Base-by-base conservation (phyloP, 2,329 filamentous ascomycete species). In the Rhynchosporium secalis region DNA sequence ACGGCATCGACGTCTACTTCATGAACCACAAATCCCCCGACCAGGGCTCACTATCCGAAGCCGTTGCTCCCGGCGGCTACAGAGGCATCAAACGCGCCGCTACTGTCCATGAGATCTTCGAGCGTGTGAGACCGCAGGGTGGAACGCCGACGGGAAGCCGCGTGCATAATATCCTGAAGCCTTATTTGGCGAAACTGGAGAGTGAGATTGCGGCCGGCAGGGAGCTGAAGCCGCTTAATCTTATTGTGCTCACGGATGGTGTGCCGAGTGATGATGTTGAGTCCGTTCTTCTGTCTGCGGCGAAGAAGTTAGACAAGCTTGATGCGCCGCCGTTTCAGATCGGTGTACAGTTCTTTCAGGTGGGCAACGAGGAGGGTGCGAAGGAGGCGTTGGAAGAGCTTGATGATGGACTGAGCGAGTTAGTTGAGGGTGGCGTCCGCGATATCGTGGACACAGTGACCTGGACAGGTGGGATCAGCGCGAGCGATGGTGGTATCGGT, bases 261-360 rank as follows among this genome's bases (percentile, higher is more conserved):
- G 85, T 81, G 46, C 87, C 95, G 1, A 86, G 82, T 1, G 92
- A 97, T 73, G 91, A 96, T 67, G 86, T 89, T 0, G 89, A 93
- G 74, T 80, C 80, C 7, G 80, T 87, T 31, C 86, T 98, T 54
- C 78, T 91, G 46, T 75, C 77, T 3, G 80, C 84, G 0, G 94
- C 92, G 0, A 82, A 81, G 74, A 86, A 85, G 71, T 83, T 98
- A 38, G 89, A 95, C 71, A 76, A 76, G 57, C 74, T 89, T 7
- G 81, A 87, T 8, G 92, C 92, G 0, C 86, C 88, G 3, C 82
- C 87, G 0, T 90, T 90, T 80, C 95, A 98, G 78, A 80, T 97
- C 8, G 94, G 94, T 40, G 86, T 98, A 61, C 94, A 98, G 75
- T 98, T 98, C 79, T 96, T 98, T 80, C 94, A 97, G 76, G 90